Evolutionary conservation across 1,139 yeast genomes (phyloP).

Genomic region (Nakaseomyces nivariensis): DNA sequence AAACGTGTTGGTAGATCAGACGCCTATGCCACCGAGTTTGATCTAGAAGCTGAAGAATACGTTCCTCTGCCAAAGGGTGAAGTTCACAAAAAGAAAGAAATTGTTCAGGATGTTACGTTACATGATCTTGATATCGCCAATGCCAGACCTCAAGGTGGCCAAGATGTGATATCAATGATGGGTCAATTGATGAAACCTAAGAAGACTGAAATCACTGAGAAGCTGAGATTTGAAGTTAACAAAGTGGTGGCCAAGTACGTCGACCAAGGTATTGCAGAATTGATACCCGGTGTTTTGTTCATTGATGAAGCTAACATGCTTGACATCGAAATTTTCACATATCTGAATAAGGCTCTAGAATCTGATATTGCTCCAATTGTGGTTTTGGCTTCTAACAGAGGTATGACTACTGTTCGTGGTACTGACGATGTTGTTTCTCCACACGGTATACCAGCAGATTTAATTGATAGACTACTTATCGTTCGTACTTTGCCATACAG

Average conservation of each 20-base stretch:
- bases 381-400: slow-evolving; percentile 90
- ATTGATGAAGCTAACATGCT: slow-evolving; percentile 98
- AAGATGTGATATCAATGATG: slow-evolving; percentile 97
- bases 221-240: slow-evolving; percentile 85
- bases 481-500: slow-evolving; percentile 85
- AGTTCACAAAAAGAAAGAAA: slow-evolving; percentile 96
- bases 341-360: slow-evolving; percentile 86
- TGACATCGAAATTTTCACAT: slow-evolving; percentile 92
- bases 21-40: slow-evolving; percentile 97
- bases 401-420: slow-evolving; percentile 84
- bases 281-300: slow-evolving; percentile 94
- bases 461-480: slow-evolving; percentile 81
- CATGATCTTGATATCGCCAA: slow-evolving; percentile 96
- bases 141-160: slow-evolving; percentile 98
- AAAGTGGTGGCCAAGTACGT: slow-evolving; percentile 93
- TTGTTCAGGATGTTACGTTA: slow-evolving; percentile 92
- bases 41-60: slow-evolving; percentile 95
- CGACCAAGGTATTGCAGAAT: slow-evolving; percentile 96
- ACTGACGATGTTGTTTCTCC: slow-evolving; percentile 85
- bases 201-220: slow-evolving; percentile 97
- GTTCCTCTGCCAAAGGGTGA: slow-evolving; percentile 98
- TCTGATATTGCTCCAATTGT: slow-evolving; percentile 89
- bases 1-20: slow-evolving; percentile 97
- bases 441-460: slow-evolving; percentile 94
- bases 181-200: slow-evolving; percentile 93